Base-by-base conservation (phyloP, 2,329 filamentous ascomycete species). In the Apiospora sp. region DNA sequence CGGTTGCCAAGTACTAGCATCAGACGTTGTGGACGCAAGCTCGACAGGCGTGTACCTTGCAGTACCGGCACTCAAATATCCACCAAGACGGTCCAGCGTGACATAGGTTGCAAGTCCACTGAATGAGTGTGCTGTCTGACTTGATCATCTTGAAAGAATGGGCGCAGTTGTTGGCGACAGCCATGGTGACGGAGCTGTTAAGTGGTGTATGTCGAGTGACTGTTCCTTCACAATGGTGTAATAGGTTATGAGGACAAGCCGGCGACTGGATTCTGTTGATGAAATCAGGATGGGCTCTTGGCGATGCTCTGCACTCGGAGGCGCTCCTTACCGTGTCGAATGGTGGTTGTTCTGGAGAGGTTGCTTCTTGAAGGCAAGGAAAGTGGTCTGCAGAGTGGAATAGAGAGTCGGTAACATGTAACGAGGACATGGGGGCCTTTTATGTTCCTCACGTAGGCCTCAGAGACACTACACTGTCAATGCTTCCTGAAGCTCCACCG, bases 31-130 rank as follows among this genome's bases (percentile, higher is more conserved):
- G 84, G 67, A 86, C 86, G 79, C 91, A 92, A 37, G 85, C 82
- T 70, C 89, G 85, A 80, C 91, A 93, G 43, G 88, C 86, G 82
- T 92, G 90, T 69, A 92, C 82, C 80, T 91, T 90, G 87, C 91
- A 93, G 80, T 91, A 92, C 74, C 87, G 85, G 83, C 91, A 93
- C 81, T 93, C 90, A 75, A 88, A 92, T 78, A 93, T 92, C 82
- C 87, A 88, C 89, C 90, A 92, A 81, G 91, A 88, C 70, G 90
- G 90, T 1, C 90, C 91, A 2, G 87, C 88, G 74, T 90, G 87
- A 79, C 91, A 93, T 77, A 91, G 82, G 73, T 88, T 86, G 84
- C 91, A 93, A 69, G 86, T 85, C 90, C 91, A 93, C 80, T 91
- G 87, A 72, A 93, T 86, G 71, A 92, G 80, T 14, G 87, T 91